phyloP scores from a whole-genome alignment of 2,329 filamentous ascomycete genomes.

The Hymenoscyphus salicellus region DNA sequence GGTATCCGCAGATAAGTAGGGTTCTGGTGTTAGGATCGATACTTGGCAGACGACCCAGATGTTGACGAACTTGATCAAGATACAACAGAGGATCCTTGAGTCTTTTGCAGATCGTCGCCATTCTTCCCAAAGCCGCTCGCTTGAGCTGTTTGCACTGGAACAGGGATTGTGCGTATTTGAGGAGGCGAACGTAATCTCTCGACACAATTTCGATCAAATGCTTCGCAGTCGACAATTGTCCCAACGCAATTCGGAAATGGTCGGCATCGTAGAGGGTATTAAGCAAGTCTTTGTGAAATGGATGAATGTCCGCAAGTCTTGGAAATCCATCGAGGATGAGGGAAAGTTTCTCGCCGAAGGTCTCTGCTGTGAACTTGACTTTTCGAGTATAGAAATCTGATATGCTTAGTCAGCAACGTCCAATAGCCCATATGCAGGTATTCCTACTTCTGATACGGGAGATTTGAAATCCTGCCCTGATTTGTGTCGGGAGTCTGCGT shows the following conservation, averaged over 20 bases:
- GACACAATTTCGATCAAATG: constrained; percentile 94
- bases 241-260: constrained; percentile 94
- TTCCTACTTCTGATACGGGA: constrained; percentile 71
- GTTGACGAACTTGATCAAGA: constrained; percentile 93
- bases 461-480: constrained; percentile 93
- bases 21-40: constrained; percentile 98
- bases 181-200: constrained; percentile 90
- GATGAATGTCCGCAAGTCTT: constrained; percentile 88
- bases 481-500: constrained; percentile 89
- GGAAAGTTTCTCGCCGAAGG: constrained; percentile 89
- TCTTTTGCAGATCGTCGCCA: constrained; percentile 95
- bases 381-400: constrained; percentile 91
- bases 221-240: constrained; percentile 93
- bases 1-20: constrained; percentile 93
- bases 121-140: constrained; percentile 89
- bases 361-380: constrained; percentile 97
- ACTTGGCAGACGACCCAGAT: constrained; percentile 93
- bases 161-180: constrained; percentile 94
- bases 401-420: neutral
- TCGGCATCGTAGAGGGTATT: constrained; percentile 99
- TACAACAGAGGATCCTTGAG: constrained; percentile 93
- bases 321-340: constrained; percentile 92
- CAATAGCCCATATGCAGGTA: neutral
- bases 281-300: constrained; percentile 80
- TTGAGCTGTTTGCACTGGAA: constrained; percentile 99